Evolutionary conservation across 106 monocot genomes (phyloP), one percentile per base, ranked within the genome.

Genomic region (Dendrobium huoshanense): DNA sequence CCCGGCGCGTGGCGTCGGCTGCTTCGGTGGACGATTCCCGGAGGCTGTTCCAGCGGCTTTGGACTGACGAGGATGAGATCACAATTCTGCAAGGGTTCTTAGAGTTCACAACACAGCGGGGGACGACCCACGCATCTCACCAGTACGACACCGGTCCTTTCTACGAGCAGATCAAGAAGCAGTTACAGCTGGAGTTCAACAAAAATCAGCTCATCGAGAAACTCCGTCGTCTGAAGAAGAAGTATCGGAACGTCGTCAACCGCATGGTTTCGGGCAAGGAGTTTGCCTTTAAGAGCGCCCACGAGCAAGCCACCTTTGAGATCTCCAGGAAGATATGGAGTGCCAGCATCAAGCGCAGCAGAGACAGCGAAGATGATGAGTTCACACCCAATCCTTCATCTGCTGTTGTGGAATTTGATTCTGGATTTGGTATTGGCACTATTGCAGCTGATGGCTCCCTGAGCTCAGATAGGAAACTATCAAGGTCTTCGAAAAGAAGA

Each of bases 131-230:
- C 82, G 88, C 93, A 3, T 87, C 88, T 3, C 93, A 95, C 86
- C 95, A 99, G 85, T 93, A 99, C 84, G 99, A 95, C 75, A 99
- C 99, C 13, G 95, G 95, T 0, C 99, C 99, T 40, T 99, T 99
- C 87, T 95, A 95, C 84, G 95, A 99, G 72, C 93, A 95, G 88
- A 99, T 95, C 85, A 86, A 83, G 79, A 84, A 87, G 51, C 82
- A 83, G 74, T 88, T 99, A 51, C 87, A 87, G 82, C 84, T 95
- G n/a, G 99, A 95, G 45, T 99, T 95, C 87, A 89, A 88, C 77
- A 95, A 95, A 88, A 99, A 91, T 77, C 99, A 99, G 85, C 88
- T 99, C 37, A 89, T 95, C 67, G 95, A 99, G 93, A 99, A 99
- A 85, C 88, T 99, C 45, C 85, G 99, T 20, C 85, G 99, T 25